A percentile compares a stretch with the other conserved stretches of the same genome.
phyloP scores from a whole-genome alignment of 371 early-diverging fungal species.

The Homolaphlyctis polyrhiza region DNA sequence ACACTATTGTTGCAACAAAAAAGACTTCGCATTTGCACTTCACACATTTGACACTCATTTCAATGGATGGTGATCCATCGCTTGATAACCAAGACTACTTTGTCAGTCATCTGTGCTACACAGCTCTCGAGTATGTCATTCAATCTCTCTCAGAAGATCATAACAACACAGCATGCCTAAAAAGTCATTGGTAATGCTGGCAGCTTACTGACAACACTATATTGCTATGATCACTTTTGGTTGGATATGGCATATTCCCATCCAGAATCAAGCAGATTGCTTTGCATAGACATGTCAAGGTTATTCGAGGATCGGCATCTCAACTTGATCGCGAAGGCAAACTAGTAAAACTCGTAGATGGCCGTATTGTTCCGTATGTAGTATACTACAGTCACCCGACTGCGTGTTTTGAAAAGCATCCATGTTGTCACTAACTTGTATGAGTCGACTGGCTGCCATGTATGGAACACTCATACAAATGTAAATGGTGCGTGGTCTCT shows the following conservation, averaged over 20 bases:
- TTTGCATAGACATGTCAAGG: constrained; percentile 27
- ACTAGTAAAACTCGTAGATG: constrained; percentile 18
- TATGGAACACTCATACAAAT: no score
- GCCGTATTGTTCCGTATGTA: constrained; percentile 21
- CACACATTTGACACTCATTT: constrained; percentile 33
- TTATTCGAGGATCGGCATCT: constrained; percentile 20
- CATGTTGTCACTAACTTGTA: not conserved
- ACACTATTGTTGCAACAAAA: no score
- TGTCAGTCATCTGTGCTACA: constrained; percentile 26
- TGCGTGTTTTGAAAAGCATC: constrained; percentile 1
- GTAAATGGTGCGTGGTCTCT: not conserved
- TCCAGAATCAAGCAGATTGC: constrained; percentile 34
- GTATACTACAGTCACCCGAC: not conserved
- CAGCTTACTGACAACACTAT: constrained; percentile 2
- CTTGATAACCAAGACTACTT: constrained; percentile 6
- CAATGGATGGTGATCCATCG: constrained; percentile 17
- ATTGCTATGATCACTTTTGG: no score
- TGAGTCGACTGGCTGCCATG: no score
- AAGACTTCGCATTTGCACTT: constrained; percentile 22
- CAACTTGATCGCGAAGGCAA: constrained; percentile 32
- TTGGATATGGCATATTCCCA: no score
- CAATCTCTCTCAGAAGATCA: no score
- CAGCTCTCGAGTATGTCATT: constrained; percentile 19
- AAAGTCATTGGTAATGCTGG: no score
- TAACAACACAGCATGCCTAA: no score